These are phyloP conservation scores for Byssochlamys sp. DNA, from an alignment of 2,329 filamentous ascomycete species.

Conservation along the genomic window DNA sequence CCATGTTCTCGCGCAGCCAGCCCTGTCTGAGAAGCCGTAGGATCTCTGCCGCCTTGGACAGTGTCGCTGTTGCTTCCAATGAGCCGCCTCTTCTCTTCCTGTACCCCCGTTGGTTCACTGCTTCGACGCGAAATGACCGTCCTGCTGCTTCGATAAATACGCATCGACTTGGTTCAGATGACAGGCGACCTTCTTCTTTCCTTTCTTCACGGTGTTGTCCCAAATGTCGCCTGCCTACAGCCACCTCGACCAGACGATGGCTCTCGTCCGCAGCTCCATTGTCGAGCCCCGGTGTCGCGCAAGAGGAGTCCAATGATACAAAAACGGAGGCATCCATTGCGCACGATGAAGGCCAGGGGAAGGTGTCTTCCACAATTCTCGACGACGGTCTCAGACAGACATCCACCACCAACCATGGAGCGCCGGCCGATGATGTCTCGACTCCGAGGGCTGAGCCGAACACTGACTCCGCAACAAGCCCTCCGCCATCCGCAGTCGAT, in stretches of 20 bases:
- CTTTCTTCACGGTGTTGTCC: not conserved
- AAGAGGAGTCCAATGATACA: not conserved
- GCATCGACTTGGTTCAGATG: not conserved
- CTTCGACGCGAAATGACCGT: slow-evolving; percentile 4
- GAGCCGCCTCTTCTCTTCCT: slow-evolving; percentile 36
- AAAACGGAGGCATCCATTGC: not conserved
- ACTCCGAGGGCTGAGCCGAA: not conserved
- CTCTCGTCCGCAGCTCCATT: not conserved
- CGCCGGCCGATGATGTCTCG: not conserved
- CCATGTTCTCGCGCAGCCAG: slow-evolving; percentile 36
- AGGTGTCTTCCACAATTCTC: not conserved
- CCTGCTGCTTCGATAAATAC: slow-evolving; percentile 9
- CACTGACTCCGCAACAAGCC: not conserved
- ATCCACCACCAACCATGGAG: not conserved
- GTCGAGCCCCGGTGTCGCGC: not conserved
- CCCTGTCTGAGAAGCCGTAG: slow-evolving; percentile 32
- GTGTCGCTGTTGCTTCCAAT: slow-evolving; percentile 26
- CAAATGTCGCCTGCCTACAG: not conserved
- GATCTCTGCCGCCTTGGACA: slow-evolving; percentile 27
- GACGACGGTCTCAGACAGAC: not conserved
- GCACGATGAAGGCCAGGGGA: too few relatives aligned
- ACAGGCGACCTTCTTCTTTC: not conserved
- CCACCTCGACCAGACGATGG: not conserved
- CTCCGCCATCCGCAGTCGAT: not conserved
- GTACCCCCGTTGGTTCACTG: slow-evolving; percentile 34